These are phyloP conservation scores for Fomitiporia mediterranea DNA, from an alignment of 1,284 basidiomycete genomes.

Conservation along the genomic window DNA sequence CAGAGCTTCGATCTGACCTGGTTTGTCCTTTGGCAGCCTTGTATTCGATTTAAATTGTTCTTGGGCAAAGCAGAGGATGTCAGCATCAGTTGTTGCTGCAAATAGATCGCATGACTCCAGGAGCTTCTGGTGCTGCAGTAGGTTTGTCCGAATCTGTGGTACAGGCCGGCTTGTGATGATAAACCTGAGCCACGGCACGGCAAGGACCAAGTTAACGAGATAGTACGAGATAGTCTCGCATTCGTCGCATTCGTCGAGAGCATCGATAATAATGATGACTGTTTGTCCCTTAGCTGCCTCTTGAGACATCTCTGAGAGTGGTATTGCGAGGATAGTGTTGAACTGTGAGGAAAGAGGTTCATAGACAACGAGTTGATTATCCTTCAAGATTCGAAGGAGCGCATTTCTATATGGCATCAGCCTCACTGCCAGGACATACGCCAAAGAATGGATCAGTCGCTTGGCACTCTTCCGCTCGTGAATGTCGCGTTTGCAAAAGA, in stretches of 20 bases:
- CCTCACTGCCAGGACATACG: background rate
- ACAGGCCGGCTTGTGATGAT: conserved; percentile 9
- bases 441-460: background rate
- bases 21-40: background rate
- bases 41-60: background rate
- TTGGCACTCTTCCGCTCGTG: background rate
- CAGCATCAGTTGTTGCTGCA: background rate
- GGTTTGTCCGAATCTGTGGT: background rate
- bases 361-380: background rate
- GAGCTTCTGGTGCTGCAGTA: background rate
- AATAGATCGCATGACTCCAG: background rate
- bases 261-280: conserved; percentile 3
- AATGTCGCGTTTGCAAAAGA: conserved; percentile 9
- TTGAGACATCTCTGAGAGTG: too few relatives aligned
- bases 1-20: conserved; percentile 21
- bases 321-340: background rate
- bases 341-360: background rate
- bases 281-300: too few relatives aligned
- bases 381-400: background rate
- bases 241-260: conserved; percentile 12
- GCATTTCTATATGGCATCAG: background rate
- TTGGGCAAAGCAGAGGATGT: background rate
- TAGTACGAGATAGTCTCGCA: background rate
- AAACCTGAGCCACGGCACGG: conserved; percentile 9
- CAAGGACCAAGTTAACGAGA: background rate